These are phyloP conservation scores for Ormosia semicastrata DNA, from an alignment of 306 rosid genomes.

Conservation along the genomic window DNA sequence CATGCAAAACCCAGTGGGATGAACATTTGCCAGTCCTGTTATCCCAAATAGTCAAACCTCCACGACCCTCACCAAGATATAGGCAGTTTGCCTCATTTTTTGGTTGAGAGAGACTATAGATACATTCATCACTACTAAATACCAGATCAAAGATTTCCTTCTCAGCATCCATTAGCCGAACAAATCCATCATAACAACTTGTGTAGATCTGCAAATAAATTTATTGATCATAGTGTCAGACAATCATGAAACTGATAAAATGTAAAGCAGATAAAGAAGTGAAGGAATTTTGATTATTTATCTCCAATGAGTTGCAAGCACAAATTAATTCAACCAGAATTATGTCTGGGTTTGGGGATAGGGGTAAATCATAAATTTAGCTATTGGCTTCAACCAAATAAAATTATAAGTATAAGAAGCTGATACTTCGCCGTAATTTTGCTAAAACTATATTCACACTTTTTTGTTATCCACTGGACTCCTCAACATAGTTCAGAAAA, in stretches of 20 bases:
- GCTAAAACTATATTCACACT: background rate
- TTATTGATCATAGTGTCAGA: background rate
- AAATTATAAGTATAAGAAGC: background rate
- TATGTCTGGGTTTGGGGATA: background rate
- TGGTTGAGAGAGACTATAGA: constrained; percentile 62
- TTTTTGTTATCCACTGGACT: background rate
- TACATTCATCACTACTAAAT: constrained; percentile 38
- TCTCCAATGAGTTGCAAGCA: background rate
- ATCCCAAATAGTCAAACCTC: constrained; percentile 71
- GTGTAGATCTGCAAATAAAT: constrained; percentile 59
- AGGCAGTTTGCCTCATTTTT: constrained; percentile 56
- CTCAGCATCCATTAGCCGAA: constrained; percentile 84
- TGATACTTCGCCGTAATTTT: background rate
- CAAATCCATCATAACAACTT: constrained; percentile 71
- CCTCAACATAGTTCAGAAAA: background rate
- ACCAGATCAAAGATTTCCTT: constrained; percentile 79
- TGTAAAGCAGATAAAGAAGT: background rate
- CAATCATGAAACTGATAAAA: background rate
- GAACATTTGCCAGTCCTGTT: constrained; percentile 55
- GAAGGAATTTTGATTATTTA: background rate
- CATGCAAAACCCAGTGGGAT: constrained; percentile 63
- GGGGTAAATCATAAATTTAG: background rate
- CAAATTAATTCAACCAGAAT: background rate
- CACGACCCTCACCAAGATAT: constrained; percentile 67
- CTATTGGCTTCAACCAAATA: background rate